Evolutionary conservation across 2,329 filamentous ascomycete species (phyloP), one percentile per base, ranked within the genome.

Genomic region (Penicillium italicum): DNA sequence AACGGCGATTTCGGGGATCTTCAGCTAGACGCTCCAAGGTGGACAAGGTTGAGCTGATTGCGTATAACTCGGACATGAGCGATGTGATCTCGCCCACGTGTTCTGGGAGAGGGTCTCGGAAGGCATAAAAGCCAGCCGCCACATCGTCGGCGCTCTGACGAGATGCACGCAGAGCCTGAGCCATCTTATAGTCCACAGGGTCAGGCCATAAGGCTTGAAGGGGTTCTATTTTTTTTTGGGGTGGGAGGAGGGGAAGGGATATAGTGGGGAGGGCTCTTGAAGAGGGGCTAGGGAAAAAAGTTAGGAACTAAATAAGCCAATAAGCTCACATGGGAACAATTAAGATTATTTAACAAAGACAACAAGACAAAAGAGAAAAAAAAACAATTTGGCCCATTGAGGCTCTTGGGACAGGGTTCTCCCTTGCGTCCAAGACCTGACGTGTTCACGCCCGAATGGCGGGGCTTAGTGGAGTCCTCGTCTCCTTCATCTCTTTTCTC

Each of bases 31-130:
- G 72, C 40, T 81, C 75, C 37, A 85, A 69, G 40, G 71, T 72
- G 43, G 77, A 76, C 24, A 86, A 71, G 9, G 72, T 74, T 45
- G 77, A 74, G 53, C 80, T 80, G 66, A 85, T 79, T 49, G 76
- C 75, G 64, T 81, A 83, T 24, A 85, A 74, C 57, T 82, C 76
- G 52, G 79, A 76, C 50, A 85, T 80, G 28, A 81, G 69, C 31
- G 74, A 74, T 24, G 80, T 81, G 62, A 85, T 80, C 41, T 82
- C 78, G 31, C 78, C 76, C 33, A 77, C 73, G 62, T 79, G 71
- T 50, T 81, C 74, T 8, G 80, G 77, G 46, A 85, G 76, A 60
- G 77, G 75, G 53, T 74, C 72, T 48, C 80, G 71, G 66, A 84
- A 82, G 40, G 71, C 65, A 57, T 74, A 73, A 57, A 85, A 76